Conservation (phyloP, 2,329 filamentous ascomycete species). For the Ophiobolus disseminans region DNA sequence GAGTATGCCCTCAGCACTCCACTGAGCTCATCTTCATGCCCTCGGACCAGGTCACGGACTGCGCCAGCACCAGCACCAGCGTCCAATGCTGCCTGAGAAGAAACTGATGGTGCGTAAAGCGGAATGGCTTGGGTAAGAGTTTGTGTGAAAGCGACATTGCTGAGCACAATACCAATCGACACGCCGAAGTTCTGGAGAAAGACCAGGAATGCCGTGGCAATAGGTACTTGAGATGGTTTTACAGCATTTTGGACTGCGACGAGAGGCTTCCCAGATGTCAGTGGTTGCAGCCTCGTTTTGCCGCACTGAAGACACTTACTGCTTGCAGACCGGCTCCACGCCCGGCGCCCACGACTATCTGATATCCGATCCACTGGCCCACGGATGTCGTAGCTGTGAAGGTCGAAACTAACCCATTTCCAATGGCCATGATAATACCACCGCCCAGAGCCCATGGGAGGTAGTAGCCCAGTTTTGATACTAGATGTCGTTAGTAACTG, state of each 20-base stretch:
- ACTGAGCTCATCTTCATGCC: slow-evolving; percentile 20
- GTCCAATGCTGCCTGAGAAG: slow-evolving; percentile 23
- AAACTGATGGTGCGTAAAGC: slow-evolving; percentile 33
- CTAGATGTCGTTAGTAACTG: slow-evolving; percentile 14
- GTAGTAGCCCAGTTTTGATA: slow-evolving; percentile 33
- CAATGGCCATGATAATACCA: slow-evolving; percentile 45
- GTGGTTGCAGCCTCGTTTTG: background rate
- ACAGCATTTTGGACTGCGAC: slow-evolving; percentile 45
- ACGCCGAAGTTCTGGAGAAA: slow-evolving; percentile 48
- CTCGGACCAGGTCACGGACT: slow-evolving; percentile 26
- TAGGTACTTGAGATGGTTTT: slow-evolving; percentile 31
- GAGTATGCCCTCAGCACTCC: slow-evolving; percentile 33
- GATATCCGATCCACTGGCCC: slow-evolving; percentile 38
- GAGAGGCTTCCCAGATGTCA: slow-evolving; percentile 22
- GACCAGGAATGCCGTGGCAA: slow-evolving; percentile 42
- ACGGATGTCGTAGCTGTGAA: slow-evolving; percentile 42
- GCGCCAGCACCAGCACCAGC: slow-evolving; percentile 34
- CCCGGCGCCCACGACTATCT: slow-evolving; percentile 34
- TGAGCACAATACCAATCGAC: slow-evolving; percentile 39
- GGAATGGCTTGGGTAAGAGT: slow-evolving; percentile 20
- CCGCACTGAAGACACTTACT: slow-evolving; percentile 6
- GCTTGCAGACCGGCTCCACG: slow-evolving; percentile 36
- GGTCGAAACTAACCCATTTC: slow-evolving; percentile 52
- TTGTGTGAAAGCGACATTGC: slow-evolving; percentile 37
- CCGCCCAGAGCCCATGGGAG: slow-evolving; percentile 40